Percentiles rank a stretch among this genome's conserved stretches.
Conservation (phyloP, 2,329 filamentous ascomycete species). For the Cladosporium velox region DNA sequence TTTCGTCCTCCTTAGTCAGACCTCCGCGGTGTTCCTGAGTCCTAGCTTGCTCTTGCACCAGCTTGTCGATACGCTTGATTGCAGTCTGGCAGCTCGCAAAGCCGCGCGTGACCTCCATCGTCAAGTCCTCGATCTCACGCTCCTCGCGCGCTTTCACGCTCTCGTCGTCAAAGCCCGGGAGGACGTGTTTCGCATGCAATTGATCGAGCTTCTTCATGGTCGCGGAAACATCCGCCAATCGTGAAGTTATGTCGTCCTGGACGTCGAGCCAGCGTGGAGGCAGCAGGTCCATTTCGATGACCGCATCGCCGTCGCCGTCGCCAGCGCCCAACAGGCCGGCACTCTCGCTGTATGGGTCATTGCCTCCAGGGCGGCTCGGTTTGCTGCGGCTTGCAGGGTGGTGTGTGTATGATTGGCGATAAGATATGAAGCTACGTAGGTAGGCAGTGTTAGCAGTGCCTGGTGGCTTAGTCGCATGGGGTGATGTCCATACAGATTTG, state of each 20-base stretch:
- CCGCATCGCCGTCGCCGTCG: slow-evolving; percentile 80
- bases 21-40: slow-evolving; percentile 60
- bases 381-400: slow-evolving; percentile 72
- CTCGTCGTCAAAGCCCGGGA: slow-evolving; percentile 96
- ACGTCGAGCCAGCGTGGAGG: slow-evolving; percentile 95
- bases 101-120: slow-evolving; percentile 81
- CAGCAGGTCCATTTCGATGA: slow-evolving; percentile 97
- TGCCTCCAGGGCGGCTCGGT: slow-evolving; percentile 45
- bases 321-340: slow-evolving; percentile 82
- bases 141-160: slow-evolving; percentile 85
- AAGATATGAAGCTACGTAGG: slow-evolving; percentile 82
- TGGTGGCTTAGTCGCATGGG: slow-evolving; percentile 7
- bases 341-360: slow-evolving; percentile 55
- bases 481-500: slow-evolving; percentile 75
- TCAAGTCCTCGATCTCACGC: slow-evolving; percentile 83
- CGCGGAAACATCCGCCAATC: slow-evolving; percentile 75
- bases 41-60: slow-evolving; percentile 71
- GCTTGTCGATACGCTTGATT: slow-evolving; percentile 82
- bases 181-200: slow-evolving; percentile 93
- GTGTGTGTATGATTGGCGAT: slow-evolving; percentile 96
- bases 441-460: slow-evolving; percentile 19
- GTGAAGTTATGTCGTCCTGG: slow-evolving; percentile 87
- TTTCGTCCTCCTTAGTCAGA: slow-evolving; percentile 81
- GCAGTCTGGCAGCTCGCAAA: slow-evolving; percentile 90
- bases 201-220: slow-evolving; percentile 86